Evolutionary conservation across 2,329 filamentous ascomycete genomes (phyloP).

Genomic region (Cucurbitaria berberidis): DNA sequence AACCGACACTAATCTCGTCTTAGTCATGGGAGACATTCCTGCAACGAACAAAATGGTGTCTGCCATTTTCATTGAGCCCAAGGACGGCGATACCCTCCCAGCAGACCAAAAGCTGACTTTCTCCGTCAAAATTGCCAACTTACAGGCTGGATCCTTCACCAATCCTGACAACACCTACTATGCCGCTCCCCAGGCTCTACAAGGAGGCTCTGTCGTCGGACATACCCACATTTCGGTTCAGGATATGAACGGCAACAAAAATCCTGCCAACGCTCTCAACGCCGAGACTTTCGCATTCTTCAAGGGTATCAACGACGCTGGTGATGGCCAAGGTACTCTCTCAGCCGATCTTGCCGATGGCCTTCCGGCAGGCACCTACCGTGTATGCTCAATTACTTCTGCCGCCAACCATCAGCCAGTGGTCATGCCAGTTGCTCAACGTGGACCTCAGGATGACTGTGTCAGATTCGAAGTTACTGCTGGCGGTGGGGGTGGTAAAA

Average conservation of each 20-base stretch:
- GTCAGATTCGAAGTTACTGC: slow-evolving; percentile 54
- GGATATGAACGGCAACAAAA: slow-evolving; percentile 50
- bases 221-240: slow-evolving; percentile 62
- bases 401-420: slow-evolving; percentile 63
- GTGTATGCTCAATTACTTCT: slow-evolving; percentile 60
- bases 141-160: slow-evolving; percentile 61
- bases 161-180: slow-evolving; percentile 63
- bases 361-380: slow-evolving; percentile 57
- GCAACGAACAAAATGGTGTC: slow-evolving; percentile 60
- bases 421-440: slow-evolving; percentile 63
- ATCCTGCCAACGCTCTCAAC: slow-evolving; percentile 46
- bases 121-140: slow-evolving; percentile 56
- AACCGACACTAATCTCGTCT: not conserved
- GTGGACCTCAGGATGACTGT: slow-evolving; percentile 62
- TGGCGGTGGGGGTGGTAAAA: slow-evolving; percentile 9
- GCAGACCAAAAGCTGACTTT: slow-evolving; percentile 56
- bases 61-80: slow-evolving; percentile 58
- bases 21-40: slow-evolving; percentile 64
- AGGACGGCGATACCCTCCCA: slow-evolving; percentile 49
- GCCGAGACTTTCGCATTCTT: slow-evolving; percentile 61
- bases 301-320: slow-evolving; percentile 63
- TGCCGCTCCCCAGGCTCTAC: slow-evolving; percentile 59
- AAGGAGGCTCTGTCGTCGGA: slow-evolving; percentile 52
- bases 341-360: slow-evolving; percentile 54
- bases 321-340: slow-evolving; percentile 56